These are phyloP conservation scores for Nepenthes gracilis DNA, from an alignment of 148 eudicot genomes.

Conservation along the genomic window DNA sequence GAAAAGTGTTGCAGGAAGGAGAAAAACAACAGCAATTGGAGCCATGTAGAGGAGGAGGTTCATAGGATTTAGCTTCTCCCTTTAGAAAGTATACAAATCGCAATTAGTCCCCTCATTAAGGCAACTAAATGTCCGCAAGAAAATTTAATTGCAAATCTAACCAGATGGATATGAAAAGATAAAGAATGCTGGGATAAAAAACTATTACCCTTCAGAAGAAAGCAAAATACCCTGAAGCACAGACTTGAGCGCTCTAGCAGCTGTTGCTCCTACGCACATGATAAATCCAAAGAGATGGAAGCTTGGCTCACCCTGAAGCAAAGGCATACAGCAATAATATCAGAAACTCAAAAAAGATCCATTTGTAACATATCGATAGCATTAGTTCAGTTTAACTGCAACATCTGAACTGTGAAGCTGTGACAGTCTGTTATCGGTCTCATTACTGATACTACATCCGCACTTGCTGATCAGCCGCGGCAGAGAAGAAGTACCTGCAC, in stretches of 20 bases:
- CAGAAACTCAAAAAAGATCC: slow-evolving; percentile 4
- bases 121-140: neutral
- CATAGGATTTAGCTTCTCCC: slow-evolving; percentile 93
- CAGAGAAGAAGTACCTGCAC: too few species aligned
- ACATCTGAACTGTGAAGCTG: neutral
- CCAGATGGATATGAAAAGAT: neutral
- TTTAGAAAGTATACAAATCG: slow-evolving; percentile 9
- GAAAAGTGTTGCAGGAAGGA: slow-evolving; percentile 69
- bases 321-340: slow-evolving; percentile 4
- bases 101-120: neutral
- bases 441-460: too few species aligned
- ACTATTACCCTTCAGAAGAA: slow-evolving; percentile 83
- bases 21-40: slow-evolving; percentile 82
- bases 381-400: neutral
- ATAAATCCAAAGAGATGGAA: slow-evolving; percentile 88
- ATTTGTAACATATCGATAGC: neutral
- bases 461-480: too few species aligned
- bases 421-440: too few species aligned
- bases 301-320: slow-evolving; percentile 72
- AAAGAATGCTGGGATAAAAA: neutral
- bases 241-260: slow-evolving; percentile 86
- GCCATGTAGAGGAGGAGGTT: slow-evolving; percentile 93
- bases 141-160: neutral
- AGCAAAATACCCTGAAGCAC: slow-evolving; percentile 93
- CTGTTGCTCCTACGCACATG: slow-evolving; percentile 90